Base-by-base conservation (phyloP, 495 filamentous ascomycete species). In the Bryoglossum gracile region DNA sequence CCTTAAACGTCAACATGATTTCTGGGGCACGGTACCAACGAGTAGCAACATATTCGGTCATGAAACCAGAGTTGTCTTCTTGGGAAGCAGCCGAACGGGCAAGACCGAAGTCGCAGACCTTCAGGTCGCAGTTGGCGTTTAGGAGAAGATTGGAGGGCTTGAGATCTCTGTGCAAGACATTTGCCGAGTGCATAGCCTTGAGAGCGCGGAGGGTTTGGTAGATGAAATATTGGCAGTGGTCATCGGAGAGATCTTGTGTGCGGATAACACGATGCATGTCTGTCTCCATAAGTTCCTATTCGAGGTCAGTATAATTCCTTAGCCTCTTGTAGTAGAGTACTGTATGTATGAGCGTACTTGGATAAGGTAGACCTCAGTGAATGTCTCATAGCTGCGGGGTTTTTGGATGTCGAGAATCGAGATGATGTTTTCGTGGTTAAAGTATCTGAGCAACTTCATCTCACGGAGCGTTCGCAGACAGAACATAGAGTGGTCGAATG, bases 1-100 rank as follows among this genome's bases (percentile, higher is more conserved):
- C 92, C 74, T 99, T 96, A 79, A 99, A 99, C 39, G 91, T 97
- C 74, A 99, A 83, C 94, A 99, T 99, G 67, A 99, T 99, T 68
- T 99, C 94, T 40, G 94, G 94, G 1, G 94, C 92, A 64, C 94
- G 86, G 67, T 99, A 99, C 94, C 94, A 99, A 61, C 94, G 78
- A 45, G 94, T 99, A 38, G 94, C 94, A 46, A 99, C 94, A 63
- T 99, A 99, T 86, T 99, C 94, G 13, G 94, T 99, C 94, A 99
- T 99, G 77, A 97, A 99, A 22, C 94, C 94, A 6, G 92, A 95
- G 69, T 99, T 99, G 66, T 99, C 94, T 58, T 97, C 94, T 57
- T 84, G 92, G 45, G 85, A 95, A 30, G 84, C 91, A 38, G 87
- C 94, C 47, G 82, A 96, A 62, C 94, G 76, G 41, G 94, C 94